Conservation (phyloP, 805 yeast genomes). For the Yamadazyma sp. region DNA sequence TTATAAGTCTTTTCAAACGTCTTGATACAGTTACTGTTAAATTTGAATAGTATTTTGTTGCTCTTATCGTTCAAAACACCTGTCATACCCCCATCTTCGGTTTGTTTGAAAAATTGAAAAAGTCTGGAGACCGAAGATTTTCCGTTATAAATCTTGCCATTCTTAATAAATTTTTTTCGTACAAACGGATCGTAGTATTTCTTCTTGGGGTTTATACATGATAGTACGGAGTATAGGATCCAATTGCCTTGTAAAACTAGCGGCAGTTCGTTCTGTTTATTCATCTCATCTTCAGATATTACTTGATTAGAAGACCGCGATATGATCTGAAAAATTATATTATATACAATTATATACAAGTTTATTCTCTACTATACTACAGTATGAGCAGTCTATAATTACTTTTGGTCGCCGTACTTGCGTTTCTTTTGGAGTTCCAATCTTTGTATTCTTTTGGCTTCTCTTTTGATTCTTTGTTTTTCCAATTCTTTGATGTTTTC, state of each 20-base stretch:
- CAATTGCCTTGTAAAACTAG: constrained; percentile 24
- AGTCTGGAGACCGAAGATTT: constrained; percentile 28
- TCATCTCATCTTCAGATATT: no score
- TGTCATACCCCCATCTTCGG: constrained; percentile 22
- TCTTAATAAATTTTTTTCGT: constrained; percentile 15
- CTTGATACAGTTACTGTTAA: constrained; percentile 25
- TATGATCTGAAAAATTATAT: neutral
- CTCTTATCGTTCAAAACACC: constrained; percentile 31
- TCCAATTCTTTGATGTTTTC: constrained; percentile 19
- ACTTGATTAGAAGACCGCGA: neutral
- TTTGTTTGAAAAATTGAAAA: constrained; percentile 20
- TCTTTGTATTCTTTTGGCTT: constrained; percentile 32
- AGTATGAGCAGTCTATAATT: neutral
- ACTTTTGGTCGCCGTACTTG: constrained; percentile 4
- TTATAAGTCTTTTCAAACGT: constrained; percentile 28
- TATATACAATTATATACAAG: constrained; percentile 2
- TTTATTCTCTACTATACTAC: neutral
- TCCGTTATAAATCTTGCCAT: constrained; percentile 6
- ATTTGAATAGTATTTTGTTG: constrained; percentile 27
- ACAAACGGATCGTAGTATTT: constrained; percentile 13
- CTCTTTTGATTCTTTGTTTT: constrained; percentile 26
- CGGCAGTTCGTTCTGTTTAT: no score
- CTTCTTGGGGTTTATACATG: constrained; percentile 4
- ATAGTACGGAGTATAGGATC: constrained; percentile 16
- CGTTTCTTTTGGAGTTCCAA: constrained; percentile 20